These are phyloP conservation scores for Rhinocladiella mackenziei DNA, from an alignment of 2,329 filamentous ascomycete species.

Conservation along the genomic window DNA sequence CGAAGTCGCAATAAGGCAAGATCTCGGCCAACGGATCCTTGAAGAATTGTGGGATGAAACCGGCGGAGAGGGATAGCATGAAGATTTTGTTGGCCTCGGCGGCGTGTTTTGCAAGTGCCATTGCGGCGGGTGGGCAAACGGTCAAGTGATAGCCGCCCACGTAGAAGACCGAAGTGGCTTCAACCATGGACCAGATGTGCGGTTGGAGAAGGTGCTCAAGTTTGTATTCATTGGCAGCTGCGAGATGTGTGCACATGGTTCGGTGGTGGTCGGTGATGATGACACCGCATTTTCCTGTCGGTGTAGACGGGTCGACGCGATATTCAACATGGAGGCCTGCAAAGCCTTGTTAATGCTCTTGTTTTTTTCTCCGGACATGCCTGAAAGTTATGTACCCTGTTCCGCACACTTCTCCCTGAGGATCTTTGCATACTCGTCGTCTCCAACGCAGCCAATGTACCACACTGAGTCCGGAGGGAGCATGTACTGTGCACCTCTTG, in stretches of 20 bases:
- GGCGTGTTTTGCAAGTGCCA: slow-evolving; percentile 86
- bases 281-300: slow-evolving; percentile 91
- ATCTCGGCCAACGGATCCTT: slow-evolving; percentile 87
- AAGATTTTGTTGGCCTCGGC: slow-evolving; percentile 85
- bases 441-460: slow-evolving; percentile 89
- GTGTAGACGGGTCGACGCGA: slow-evolving; percentile 75
- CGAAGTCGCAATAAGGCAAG: slow-evolving; percentile 90
- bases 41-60: slow-evolving; percentile 97
- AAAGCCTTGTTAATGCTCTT: slow-evolving; percentile 4
- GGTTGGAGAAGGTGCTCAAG: slow-evolving; percentile 86
- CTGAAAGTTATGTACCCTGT: slow-evolving; percentile 61
- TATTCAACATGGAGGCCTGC: slow-evolving; percentile 70
- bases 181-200: slow-evolving; percentile 85
- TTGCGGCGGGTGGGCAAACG: slow-evolving; percentile 84
- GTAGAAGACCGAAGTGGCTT: slow-evolving; percentile 85
- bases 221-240: slow-evolving; percentile 95
- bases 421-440: slow-evolving; percentile 91
- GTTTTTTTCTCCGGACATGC: not conserved
- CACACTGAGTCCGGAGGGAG: slow-evolving; percentile 84
- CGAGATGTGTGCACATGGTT: slow-evolving; percentile 90
- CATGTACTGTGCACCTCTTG: slow-evolving; percentile 88
- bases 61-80: slow-evolving; percentile 85
- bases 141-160: slow-evolving; percentile 97
- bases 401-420: slow-evolving; percentile 80
- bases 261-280: slow-evolving; percentile 97